Evolutionary conservation across 345 rosid genomes (phyloP), one percentile per base, ranked within the genome.

Genomic region (Eucalyptus victrix): DNA sequence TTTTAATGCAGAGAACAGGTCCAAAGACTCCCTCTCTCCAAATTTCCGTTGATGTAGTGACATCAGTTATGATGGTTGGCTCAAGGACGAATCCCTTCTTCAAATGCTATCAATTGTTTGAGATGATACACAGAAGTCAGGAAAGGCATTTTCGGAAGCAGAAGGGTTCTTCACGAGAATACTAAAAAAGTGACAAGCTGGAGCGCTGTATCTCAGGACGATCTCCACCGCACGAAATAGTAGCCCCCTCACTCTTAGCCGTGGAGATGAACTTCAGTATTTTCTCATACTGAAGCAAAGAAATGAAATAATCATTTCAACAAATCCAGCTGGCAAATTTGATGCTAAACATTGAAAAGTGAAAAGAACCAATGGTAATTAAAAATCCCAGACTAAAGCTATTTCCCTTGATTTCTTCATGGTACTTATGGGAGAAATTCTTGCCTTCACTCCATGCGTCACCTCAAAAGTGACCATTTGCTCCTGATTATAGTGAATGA

Each of bases 21-120:
- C 99, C 99, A 92, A 97, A 98, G 56, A 97, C 99, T 94, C 95
- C 99, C 89, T 98, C 99, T 91, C 96, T 97, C 99, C 99, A 98
- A 72, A 98, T 97, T 94, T 98, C 93, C 99, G 96, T 96, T 90
- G 97, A 96, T 87, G 95, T 95, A 45, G 94, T 94, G 88, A 97
- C 96, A 90, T 97, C 94, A 80, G 94, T 93, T 37, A 97, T 92
- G 89, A 97, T 92, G 32, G 96, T 94, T 90, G 99, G 99, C 91
- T 96, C 97, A 87, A 98, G 58, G 88, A 94, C 97, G 92, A 91
- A 97, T 67, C 99, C 98, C 90, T 94, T 97, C 56, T 92, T 94
- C 24, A 96, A 91, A 93, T 98, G 97, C 99, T 97, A 95, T 87
- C 19, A 87, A 49, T 89, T 45, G 89, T 89, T 89, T 86, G 54